Base-by-base conservation (phyloP, 495 filamentous ascomycete species). In the Bryoglossum gracile region DNA sequence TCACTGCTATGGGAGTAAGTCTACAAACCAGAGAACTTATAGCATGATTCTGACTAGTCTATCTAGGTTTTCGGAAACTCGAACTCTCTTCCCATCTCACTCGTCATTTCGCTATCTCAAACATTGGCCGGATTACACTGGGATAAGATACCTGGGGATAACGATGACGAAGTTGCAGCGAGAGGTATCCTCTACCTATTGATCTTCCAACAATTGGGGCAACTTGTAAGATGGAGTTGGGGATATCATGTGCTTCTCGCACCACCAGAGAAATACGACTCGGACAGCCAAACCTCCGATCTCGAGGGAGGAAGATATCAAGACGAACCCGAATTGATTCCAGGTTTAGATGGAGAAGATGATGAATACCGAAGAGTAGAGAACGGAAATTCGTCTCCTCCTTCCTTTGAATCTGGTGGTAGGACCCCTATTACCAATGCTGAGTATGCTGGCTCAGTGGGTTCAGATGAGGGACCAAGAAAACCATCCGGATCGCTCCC, bases 151-250 rank as follows among this genome's bases (percentile, higher is more conserved):
- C 82, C 83, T 1, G 84, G 87, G 44, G 92, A 98, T 53, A 97
- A 94, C 56, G 90, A 96, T 56, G 85, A 91, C 48, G 88, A 96
- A 66, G 92, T 98, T 13, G 89, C 81, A 8, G 90, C 92, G 1
- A 80, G 92, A 19, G 92, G 92, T 42, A 97, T 98, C 48, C 70
- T 98, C 2, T 98, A 98, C 58, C 74, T 98, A 9, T 72, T 98
- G 46, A 94, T 98, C 55, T 98, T 98, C 67, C 92, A 97, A 68
- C 92, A 98, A 62, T 78, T 98, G 14, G 92, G 92, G 18, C 92
- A 98, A 64, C 73, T 96, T 17, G 83, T 98, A 39, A 76, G 92
- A 45, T 98, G 92, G 92, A 96, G 87, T 54, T 98, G 94, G 94
- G 92, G 92, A 8, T 96, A 94, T 59, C 87, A 95, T 58, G 79